Conservation (phyloP, 2,329 filamentous ascomycete genomes). For the Taxawa tesnikishii region DNA sequence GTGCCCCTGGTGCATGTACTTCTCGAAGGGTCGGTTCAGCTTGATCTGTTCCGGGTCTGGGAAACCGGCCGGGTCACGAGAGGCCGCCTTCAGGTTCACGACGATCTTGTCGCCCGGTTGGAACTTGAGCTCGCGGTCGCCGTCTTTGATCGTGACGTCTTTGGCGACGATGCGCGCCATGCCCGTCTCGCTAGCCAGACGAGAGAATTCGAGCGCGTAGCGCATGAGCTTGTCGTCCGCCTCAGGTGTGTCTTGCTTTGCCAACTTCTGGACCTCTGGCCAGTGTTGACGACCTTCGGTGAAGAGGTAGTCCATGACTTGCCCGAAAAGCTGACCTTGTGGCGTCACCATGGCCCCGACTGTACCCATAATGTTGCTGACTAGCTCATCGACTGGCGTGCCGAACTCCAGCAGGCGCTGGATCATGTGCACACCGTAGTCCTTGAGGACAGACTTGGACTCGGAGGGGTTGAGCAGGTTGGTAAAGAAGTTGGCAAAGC, state of each 20-base stretch:
- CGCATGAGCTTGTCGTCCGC: conserved; percentile 37
- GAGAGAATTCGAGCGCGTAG: conserved; percentile 35
- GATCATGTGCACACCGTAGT: conserved; percentile 46
- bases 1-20: conserved; percentile 32
- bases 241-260: conserved; percentile 29
- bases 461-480: conserved; percentile 22
- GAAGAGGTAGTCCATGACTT: conserved; percentile 46
- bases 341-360: conserved; percentile 44
- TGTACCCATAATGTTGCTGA: conserved; percentile 45
- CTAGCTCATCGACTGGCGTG: conserved; percentile 35
- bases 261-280: conserved; percentile 34
- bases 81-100: conserved; percentile 30
- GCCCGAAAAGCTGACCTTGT: conserved; percentile 45
- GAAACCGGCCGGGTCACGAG: conserved; percentile 27
- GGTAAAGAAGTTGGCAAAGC: conserved; percentile 27
- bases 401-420: conserved; percentile 36
- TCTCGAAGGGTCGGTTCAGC: conserved; percentile 24
- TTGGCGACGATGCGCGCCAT: conserved; percentile 24
- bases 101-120: conserved; percentile 27
- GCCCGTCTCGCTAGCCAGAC: conserved; percentile 31
- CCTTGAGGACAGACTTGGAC: conserved; percentile 26
- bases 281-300: conserved; percentile 33
- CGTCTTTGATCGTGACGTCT: conserved; percentile 20
- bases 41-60: conserved; percentile 27
- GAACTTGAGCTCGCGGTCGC: conserved; percentile 18